Percentiles rank a stretch among this genome's conserved stretches.
Evolutionary conservation across 352 stramenopile species (phyloP).

Genomic region (Pythium brachiatum): DNA sequence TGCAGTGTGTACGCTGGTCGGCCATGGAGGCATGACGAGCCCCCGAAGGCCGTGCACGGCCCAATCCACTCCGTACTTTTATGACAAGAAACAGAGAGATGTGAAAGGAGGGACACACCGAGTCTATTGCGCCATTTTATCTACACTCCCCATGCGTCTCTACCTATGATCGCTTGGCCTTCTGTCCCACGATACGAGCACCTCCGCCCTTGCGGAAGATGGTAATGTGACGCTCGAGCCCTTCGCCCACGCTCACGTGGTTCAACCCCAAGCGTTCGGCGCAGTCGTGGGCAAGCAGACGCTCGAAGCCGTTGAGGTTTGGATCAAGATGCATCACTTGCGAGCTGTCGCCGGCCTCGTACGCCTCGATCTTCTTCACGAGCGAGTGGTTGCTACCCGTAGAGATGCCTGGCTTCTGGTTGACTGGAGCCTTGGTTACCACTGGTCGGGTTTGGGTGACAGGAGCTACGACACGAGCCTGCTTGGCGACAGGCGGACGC

Average conservation of each 20-base stretch:
- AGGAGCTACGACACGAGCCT: conserved; percentile 12
- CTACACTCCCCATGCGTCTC: background rate
- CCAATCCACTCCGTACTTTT: background rate
- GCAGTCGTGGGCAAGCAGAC: conserved; percentile 77
- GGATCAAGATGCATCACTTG: conserved; percentile 64
- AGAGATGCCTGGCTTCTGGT: conserved; percentile 43
- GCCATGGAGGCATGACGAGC: background rate
- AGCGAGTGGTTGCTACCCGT: conserved; percentile 66
- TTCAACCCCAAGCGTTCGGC: conserved; percentile 69
- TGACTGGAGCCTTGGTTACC: background rate
- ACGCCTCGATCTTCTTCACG: conserved; percentile 84
- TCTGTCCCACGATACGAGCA: conserved; percentile 25
- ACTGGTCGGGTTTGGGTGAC: background rate
- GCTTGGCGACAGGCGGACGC: conserved; percentile 7
- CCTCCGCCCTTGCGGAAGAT: conserved; percentile 28
- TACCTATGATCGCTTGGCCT: conserved; percentile 34
- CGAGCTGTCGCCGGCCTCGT: conserved; percentile 41
- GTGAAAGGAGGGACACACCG: background rate
- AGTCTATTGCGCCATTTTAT: conserved; percentile 12
- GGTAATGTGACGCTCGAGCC: conserved; percentile 80
- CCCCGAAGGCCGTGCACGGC: no score
- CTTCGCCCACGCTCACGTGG: conserved; percentile 66
- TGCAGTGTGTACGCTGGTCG: conserved; percentile 2
- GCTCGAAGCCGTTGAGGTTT: conserved; percentile 82
- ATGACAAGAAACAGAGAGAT: conserved; percentile 2